Conservation (phyloP, 1,284 basidiomycete species). For the Tilletia setariae region DNA sequence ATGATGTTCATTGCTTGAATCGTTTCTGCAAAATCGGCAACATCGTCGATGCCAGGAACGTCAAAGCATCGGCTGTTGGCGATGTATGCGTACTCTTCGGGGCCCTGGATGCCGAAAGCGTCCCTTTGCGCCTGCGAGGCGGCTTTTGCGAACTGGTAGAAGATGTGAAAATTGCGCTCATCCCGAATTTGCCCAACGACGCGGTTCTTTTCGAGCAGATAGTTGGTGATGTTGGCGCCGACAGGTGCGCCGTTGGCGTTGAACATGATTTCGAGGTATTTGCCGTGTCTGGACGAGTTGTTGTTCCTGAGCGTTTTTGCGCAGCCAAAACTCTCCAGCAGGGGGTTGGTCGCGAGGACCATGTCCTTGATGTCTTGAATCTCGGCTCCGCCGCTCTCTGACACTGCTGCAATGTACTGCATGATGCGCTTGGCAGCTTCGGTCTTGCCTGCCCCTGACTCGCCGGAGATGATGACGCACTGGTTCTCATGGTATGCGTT, state of each 20-base stretch:
- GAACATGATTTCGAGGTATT: slow-evolving; percentile 99
- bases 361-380: slow-evolving; percentile 99
- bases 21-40: slow-evolving; percentile 81
- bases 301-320: slow-evolving; percentile 98
- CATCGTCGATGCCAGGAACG: slow-evolving; percentile 87
- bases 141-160: slow-evolving; percentile 98
- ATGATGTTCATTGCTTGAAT: slow-evolving; percentile 92
- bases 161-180: slow-evolving; percentile 98
- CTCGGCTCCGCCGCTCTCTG: slow-evolving; percentile 65
- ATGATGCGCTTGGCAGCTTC: slow-evolving; percentile 69
- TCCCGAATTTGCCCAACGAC: slow-evolving; percentile 95
- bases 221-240: slow-evolving; percentile 97
- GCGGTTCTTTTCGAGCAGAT: slow-evolving; percentile 89
- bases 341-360: slow-evolving; percentile 98
- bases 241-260: slow-evolving; percentile 87
- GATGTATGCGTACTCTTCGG: slow-evolving; percentile 91
- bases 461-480: slow-evolving; percentile 99
- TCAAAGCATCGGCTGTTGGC: slow-evolving; percentile 86
- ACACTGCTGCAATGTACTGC: slow-evolving; percentile 99
- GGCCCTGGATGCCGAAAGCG: slow-evolving; percentile 91
- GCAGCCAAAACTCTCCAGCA: slow-evolving; percentile 97
- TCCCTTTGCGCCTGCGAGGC: slow-evolving; percentile 86
- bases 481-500: slow-evolving; percentile 99
- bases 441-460: slow-evolving; percentile 63
- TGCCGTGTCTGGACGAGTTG: slow-evolving; percentile 97